Percentiles rank a stretch among this genome's conserved stretches.
These are phyloP conservation scores for Phytophthora sojae DNA, from an alignment of 352 stramenopile genomes.

Conservation along the genomic window DNA sequence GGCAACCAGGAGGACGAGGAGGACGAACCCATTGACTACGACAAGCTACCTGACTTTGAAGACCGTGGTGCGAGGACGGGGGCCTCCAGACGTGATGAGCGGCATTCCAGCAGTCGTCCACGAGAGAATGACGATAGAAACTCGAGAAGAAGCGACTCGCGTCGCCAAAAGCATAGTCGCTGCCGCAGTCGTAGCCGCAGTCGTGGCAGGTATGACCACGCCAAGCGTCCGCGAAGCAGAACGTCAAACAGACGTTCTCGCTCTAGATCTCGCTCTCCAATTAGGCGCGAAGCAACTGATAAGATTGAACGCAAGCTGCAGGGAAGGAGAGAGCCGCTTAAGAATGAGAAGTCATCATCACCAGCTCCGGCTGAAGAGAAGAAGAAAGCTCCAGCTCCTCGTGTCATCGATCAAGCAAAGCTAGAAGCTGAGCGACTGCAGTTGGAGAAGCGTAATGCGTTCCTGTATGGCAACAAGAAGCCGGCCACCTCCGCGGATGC, in stretches of 20 bases:
- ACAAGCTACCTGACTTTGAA: conserved; percentile 78
- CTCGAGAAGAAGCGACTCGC: conserved; percentile 10
- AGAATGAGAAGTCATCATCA: not conserved
- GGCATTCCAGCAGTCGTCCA: conserved; percentile 5
- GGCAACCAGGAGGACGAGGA: conserved; percentile 47
- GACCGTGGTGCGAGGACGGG: conserved; percentile 41
- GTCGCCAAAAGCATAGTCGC: conserved; percentile 25
- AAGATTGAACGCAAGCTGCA: conserved; percentile 7
- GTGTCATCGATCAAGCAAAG: conserved; percentile 39
- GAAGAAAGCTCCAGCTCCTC: not conserved
- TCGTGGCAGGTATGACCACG: conserved; percentile 22
- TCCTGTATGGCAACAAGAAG: conserved; percentile 62
- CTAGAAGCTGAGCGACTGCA: conserved; percentile 46
- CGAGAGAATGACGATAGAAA: conserved; percentile 16
- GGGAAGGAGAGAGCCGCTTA: not conserved
- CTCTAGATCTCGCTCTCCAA: conserved; percentile 37
- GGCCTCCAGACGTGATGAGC: conserved; percentile 26
- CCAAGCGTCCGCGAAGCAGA: conserved; percentile 23
- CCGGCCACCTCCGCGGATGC: not conserved
- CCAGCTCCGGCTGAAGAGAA: conserved; percentile 14
- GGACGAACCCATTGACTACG: conserved; percentile 82
- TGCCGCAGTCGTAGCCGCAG: conserved; percentile 53
- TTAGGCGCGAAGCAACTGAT: not conserved
- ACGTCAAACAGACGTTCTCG: conserved; percentile 33
- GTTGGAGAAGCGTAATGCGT: conserved; percentile 59